Base-by-base conservation (phyloP, 257 asterid genomes). In the Ligustrum vulgare region DNA sequence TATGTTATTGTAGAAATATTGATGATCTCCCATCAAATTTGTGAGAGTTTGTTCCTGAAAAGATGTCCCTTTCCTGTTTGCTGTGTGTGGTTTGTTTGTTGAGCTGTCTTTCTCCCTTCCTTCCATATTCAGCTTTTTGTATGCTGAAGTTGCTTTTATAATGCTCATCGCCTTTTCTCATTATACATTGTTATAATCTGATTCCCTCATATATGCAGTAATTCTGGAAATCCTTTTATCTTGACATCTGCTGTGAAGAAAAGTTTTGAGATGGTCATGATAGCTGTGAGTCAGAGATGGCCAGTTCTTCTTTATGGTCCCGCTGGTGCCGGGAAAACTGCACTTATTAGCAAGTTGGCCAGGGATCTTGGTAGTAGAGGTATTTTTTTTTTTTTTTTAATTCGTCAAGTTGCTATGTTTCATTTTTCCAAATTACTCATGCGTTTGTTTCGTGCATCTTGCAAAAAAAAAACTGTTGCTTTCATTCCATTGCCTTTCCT, bases 301-400 rank as follows among this genome's bases (percentile, higher is more conserved):
- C 98, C 99, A 63, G 94, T 95, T 81, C 98, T 95, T 83, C 90
- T 95, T 45, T 89, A 89, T 78, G 98, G 99, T 67, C 97, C 97
- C 36, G 86, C 97, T 70, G 98, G 99, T 79, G 72, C 89, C 71
- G 99, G 99, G 78, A 95, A 95, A 86, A 89, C 97, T 74, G 89
- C 98, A 51, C 84, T 91, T 47, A 80, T 93, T 79, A 72, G 84
- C 77, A 86, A 83, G 77, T 86, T 93, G 86, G 97, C 97, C 34
- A 81, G 80, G 63, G 80, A 64, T 77, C 74, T 80, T 80, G 89
- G 95, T 67, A 86, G 85, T 72, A 85, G 81, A 88, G 98, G 98
- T 93, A 84, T 51, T 73, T 18, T 33, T 65, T 72, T 74, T 93
- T 83, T 51, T 73, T 18, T 33, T 65, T 72, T 74, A 39, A 36